phyloP scores from a whole-genome alignment of 345 rosid genomes.

The Heritiera littoralis region DNA sequence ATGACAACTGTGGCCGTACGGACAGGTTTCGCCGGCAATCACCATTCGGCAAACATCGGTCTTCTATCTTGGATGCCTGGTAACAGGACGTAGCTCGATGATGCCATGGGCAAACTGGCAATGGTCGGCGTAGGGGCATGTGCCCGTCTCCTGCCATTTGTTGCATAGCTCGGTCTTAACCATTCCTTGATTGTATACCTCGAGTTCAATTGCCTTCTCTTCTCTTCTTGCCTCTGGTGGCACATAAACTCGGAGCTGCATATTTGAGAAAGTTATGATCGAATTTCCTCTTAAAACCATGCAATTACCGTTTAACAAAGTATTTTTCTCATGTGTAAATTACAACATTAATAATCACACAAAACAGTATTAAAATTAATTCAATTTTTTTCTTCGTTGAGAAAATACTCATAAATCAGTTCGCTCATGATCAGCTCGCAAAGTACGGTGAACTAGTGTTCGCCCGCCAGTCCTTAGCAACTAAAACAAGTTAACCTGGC shows the following conservation, averaged over 20 bases:
- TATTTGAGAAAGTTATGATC: conserved; percentile 2
- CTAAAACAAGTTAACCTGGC: no score
- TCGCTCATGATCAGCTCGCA: no score
- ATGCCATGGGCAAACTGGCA: conserved; percentile 95
- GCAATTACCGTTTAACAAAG: no score
- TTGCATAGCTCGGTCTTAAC: conserved; percentile 90
- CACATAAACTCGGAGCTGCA: conserved; percentile 37
- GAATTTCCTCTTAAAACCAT: neutral
- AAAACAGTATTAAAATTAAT: no score
- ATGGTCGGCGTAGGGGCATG: conserved; percentile 70
- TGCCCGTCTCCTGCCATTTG: conserved; percentile 96
- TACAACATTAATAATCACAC: no score
- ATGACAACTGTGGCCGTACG: conserved; percentile 93
- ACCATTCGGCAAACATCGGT: conserved; percentile 84
- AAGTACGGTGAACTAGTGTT: no score
- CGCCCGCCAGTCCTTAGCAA: no score
- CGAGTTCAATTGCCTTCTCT: conserved; percentile 57
- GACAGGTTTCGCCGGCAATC: conserved; percentile 67
- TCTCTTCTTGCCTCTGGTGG: conserved; percentile 39
- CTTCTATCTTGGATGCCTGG: conserved; percentile 90
- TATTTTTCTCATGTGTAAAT: no score
- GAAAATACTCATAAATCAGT: no score
- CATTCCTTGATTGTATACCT: conserved; percentile 84
- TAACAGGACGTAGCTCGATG: conserved; percentile 78
- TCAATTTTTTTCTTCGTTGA: no score